Percentiles rank a stretch among this genome's conserved stretches.
These are phyloP conservation scores for Scedosporium aurantiacum DNA, from an alignment of 2,329 filamentous ascomycete species.

Conservation along the genomic window DNA sequence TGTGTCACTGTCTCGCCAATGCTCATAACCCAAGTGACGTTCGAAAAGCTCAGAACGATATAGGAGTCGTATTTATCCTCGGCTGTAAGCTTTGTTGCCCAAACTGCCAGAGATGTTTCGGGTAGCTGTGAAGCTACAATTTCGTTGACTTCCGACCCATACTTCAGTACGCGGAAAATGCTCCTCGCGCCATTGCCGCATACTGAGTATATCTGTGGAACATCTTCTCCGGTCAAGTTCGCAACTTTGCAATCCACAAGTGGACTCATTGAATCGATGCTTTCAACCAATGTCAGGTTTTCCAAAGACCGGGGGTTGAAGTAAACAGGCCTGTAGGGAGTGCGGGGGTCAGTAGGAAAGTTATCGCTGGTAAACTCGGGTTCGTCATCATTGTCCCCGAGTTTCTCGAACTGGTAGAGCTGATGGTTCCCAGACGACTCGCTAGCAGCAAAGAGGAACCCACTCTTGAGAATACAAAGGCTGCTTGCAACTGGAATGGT, in stretches of 20 bases:
- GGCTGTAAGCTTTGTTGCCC: constrained; percentile 81
- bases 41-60: constrained; percentile 87
- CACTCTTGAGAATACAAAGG: constrained; percentile 88
- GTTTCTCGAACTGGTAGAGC: constrained; percentile 94
- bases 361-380: constrained; percentile 74
- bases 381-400: constrained; percentile 91
- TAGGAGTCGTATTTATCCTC: constrained; percentile 85
- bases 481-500: constrained; percentile 82
- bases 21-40: constrained; percentile 81
- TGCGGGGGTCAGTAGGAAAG: constrained; percentile 64
- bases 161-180: constrained; percentile 81
- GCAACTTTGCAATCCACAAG: constrained; percentile 84
- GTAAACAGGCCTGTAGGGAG: constrained; percentile 62
- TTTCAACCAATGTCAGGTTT: constrained; percentile 77
- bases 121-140: constrained; percentile 91
- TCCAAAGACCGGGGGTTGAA: constrained; percentile 72
- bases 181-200: constrained; percentile 83
- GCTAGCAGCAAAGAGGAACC: constrained; percentile 84
- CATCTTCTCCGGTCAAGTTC: constrained; percentile 84
- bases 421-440: constrained; percentile 88
- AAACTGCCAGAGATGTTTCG: constrained; percentile 80
- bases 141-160: constrained; percentile 86
- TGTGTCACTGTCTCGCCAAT: constrained; percentile 97
- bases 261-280: constrained; percentile 80
- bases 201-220: constrained; percentile 89